phyloP scores from a whole-genome alignment of 176 grass and related monocot species.

The Aegilops bicornis region DNA sequence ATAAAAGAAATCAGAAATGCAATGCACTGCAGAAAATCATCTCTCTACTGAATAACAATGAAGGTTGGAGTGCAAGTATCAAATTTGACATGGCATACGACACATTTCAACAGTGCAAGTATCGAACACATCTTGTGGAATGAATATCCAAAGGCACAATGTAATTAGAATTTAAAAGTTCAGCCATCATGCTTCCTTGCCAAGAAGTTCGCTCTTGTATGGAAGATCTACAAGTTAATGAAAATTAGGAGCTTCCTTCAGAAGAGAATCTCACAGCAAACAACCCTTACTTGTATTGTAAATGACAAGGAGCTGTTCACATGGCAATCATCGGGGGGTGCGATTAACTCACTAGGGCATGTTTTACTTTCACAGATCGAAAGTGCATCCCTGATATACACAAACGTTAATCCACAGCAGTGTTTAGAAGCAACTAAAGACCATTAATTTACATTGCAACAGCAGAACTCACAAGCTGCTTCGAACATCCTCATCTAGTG shows the following conservation, averaged over 20 bases:
- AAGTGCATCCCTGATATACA: slow-evolving; percentile 60
- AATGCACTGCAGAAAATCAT: neutral
- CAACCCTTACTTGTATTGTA: slow-evolving; percentile 74
- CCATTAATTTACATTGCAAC: slow-evolving; percentile 10
- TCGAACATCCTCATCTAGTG: slow-evolving; percentile 62
- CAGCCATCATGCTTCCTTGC: neutral
- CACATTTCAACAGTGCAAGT: slow-evolving; percentile 1
- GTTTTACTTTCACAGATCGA: slow-evolving; percentile 87
- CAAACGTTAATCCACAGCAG: slow-evolving; percentile 27
- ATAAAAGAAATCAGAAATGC: neutral
- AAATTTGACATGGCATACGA: slow-evolving; percentile 13
- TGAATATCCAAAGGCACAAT: neutral
- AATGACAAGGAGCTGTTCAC: slow-evolving; percentile 89
- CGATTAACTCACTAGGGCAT: slow-evolving; percentile 91
- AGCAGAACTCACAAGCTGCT: slow-evolving; percentile 81
- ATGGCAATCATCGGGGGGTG: slow-evolving; percentile 96
- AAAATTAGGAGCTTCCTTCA: neutral
- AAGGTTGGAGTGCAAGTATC: neutral
- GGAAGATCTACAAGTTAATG: neutral
- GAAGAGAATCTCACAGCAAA: slow-evolving; percentile 20
- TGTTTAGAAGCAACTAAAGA: slow-evolving; percentile 41
- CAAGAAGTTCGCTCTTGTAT: neutral
- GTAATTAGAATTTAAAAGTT: slow-evolving; percentile 11
- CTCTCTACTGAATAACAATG: neutral
- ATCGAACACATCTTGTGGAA: neutral